phyloP scores from a whole-genome alignment of 371 early-diverging fungal species.

The Mucor piriformis region DNA sequence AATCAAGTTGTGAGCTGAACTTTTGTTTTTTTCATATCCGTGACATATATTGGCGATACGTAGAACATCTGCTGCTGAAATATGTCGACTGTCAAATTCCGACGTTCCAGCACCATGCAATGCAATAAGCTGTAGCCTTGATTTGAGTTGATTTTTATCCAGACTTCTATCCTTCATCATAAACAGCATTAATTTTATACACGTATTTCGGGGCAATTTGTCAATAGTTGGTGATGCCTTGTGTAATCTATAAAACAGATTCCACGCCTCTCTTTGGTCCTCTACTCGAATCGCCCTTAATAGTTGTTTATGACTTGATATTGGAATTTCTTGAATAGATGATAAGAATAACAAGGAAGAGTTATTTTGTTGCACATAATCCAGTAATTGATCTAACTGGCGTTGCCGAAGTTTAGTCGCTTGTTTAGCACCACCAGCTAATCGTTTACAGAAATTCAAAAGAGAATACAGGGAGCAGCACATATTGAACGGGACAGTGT shows the following conservation, averaged over 20 bases:
- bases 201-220: slow-evolving; percentile 25
- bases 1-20: slow-evolving; percentile 16
- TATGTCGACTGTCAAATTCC: slow-evolving; percentile 21
- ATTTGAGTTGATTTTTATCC: slow-evolving; percentile 21
- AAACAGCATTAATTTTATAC: slow-evolving; percentile 34
- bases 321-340: slow-evolving; percentile 26
- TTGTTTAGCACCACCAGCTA: slow-evolving; percentile 13
- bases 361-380: slow-evolving; percentile 32
- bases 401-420: slow-evolving; percentile 23
- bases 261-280: slow-evolving; percentile 24
- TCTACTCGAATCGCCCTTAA: slow-evolving; percentile 21
- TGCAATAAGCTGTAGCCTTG: slow-evolving; percentile 28
- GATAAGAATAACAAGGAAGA: slow-evolving; percentile 28
- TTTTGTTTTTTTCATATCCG: slow-evolving; percentile 11
- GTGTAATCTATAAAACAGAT: slow-evolving; percentile 27
- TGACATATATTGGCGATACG: slow-evolving; percentile 33
- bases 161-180: slow-evolving; percentile 25
- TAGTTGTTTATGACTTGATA: slow-evolving; percentile 35
- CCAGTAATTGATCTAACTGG: slow-evolving; percentile 35
- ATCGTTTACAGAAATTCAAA: slow-evolving; percentile 32
- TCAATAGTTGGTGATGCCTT: slow-evolving; percentile 8
- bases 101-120: slow-evolving; percentile 20
- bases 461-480: slow-evolving; percentile 42
- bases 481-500: slow-evolving; percentile 26
- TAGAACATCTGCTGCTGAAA: slow-evolving; percentile 28